These are phyloP conservation scores for Colletotrichum paranaense DNA, from an alignment of 2,329 filamentous ascomycete genomes.

Conservation along the genomic window DNA sequence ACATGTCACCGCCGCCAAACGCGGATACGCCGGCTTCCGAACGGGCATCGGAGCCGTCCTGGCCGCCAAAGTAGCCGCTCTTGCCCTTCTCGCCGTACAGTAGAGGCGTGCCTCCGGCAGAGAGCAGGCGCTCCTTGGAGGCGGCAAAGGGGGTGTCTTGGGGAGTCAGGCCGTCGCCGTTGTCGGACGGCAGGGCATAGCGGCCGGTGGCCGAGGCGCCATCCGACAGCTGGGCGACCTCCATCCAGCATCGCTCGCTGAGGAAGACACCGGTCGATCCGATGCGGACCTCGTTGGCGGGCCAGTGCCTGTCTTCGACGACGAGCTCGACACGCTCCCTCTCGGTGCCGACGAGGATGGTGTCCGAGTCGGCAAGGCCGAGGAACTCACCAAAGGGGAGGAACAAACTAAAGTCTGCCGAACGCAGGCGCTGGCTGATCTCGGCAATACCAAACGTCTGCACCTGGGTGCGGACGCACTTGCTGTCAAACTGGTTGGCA, in stretches of 20 bases:
- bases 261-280: conserved; percentile 95
- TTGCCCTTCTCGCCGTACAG: conserved; percentile 81
- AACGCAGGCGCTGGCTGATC: conserved; percentile 91
- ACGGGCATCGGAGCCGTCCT: conserved; percentile 81
- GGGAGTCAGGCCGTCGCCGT: conserved; percentile 70
- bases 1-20: conserved; percentile 95
- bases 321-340: conserved; percentile 90
- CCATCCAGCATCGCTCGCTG: conserved; percentile 95
- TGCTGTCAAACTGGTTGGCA: conserved; percentile 98
- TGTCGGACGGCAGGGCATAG: conserved; percentile 68
- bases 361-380: conserved; percentile 85
- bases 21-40: conserved; percentile 95
- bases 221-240: conserved; percentile 82
- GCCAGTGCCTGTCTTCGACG: conserved; percentile 94
- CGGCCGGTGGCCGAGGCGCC: conserved; percentile 63
- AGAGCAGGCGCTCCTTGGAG: conserved; percentile 70
- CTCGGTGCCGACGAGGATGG: conserved; percentile 89
- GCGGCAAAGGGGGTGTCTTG: conserved; percentile 71
- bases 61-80: conserved; percentile 82
- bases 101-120: conserved; percentile 64
- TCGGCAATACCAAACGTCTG: conserved; percentile 97
- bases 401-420: conserved; percentile 96
- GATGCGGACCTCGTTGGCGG: conserved; percentile 87
- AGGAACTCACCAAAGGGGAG: conserved; percentile 96
- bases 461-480: conserved; percentile 93